Base-by-base conservation (phyloP, 2,329 filamentous ascomycete species). In the Exophiala xenobiotica region DNA sequence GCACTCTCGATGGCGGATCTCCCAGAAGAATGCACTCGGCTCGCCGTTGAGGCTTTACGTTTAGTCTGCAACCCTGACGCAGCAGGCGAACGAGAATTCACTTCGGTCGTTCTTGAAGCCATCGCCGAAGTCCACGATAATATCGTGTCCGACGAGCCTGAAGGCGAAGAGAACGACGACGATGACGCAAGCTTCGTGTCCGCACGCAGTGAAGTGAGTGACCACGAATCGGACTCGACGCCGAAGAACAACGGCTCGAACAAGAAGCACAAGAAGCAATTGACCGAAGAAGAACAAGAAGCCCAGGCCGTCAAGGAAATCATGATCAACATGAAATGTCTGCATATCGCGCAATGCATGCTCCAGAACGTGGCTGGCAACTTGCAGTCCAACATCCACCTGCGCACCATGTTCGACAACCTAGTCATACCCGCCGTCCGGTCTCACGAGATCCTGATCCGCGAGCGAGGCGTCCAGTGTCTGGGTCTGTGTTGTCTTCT, bases 391-490 rank as follows among this genome's bases (percentile, higher is more conserved):
- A 96, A 96, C 67, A 85, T 87, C 51, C 87, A 95, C 65, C 74
- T 97, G n/a, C 89, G 95, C 3, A 88, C 88, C n/a, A 96, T 97
- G 87, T 78, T 99, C 43, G 97, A 99, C 75, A 97, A 93, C 60
- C 80, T 99, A 6, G 89, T 99, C 37, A 90, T 99, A 2, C 93
- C 93, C 5, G 93, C 93, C 22, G 92, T 99, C 12, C 85, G 92
- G 59, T 93, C 88, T 64, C 90, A 96, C 62, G 91, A 97, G 66
- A 88, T 90, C 4, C 90, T 91, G 1, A 90, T 99, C 38, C 83
- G 93, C 56, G 93, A 99, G 71, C 82, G 90, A 50, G 93, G 93
- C 14, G 76, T 99, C 9, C 78, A 95, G 16, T 97, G 92, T 63
- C 74, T 99, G 7, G 93, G 93, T 3, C 78, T 99, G 7, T 96